phyloP scores from a whole-genome alignment of 2,329 filamentous ascomycete species.

The Bertia moriformis region DNA sequence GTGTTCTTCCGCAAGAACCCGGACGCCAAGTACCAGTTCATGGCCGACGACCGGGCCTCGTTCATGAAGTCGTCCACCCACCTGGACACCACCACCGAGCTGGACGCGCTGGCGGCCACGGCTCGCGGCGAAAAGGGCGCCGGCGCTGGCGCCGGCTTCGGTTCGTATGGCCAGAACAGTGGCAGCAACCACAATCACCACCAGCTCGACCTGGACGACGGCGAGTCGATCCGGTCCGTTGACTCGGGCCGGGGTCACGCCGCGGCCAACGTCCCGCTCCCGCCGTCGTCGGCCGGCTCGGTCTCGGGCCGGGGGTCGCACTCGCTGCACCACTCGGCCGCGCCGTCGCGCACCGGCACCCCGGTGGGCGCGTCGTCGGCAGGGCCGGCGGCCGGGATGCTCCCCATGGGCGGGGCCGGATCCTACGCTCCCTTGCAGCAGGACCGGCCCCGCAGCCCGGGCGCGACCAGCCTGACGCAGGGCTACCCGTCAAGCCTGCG shows the following conservation, averaged over 20 bases:
- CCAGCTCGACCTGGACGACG: constrained; percentile 55
- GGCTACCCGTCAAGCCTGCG: constrained; percentile 7
- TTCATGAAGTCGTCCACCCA: constrained; percentile 95
- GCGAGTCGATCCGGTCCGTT: constrained; percentile 50
- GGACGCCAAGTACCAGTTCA: constrained; percentile 85
- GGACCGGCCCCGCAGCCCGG: constrained; percentile 6
- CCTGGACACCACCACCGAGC: constrained; percentile 62
- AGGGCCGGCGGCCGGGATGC: no score
- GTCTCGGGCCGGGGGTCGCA: neutral
- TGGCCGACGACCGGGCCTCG: constrained; percentile 88
- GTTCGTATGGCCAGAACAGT: no score
- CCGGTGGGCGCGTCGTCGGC: no score
- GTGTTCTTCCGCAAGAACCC: constrained; percentile 85
- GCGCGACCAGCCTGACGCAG: constrained; percentile 5
- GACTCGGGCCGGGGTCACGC: neutral
- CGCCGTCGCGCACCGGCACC: constrained; percentile 3
- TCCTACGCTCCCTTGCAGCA: constrained; percentile 7
- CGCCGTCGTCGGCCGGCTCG: neutral
- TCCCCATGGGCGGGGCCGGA: no score
- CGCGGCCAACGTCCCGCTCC: constrained; percentile 8
- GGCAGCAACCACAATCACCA: no score
- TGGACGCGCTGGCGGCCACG: constrained; percentile 78
- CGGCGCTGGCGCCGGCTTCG: constrained; percentile 26
- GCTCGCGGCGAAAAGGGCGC: constrained; percentile 67
- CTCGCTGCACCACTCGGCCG: neutral